Base-by-base conservation (phyloP, 1,284 basidiomycete species). In the Ustilago nuda region DNA sequence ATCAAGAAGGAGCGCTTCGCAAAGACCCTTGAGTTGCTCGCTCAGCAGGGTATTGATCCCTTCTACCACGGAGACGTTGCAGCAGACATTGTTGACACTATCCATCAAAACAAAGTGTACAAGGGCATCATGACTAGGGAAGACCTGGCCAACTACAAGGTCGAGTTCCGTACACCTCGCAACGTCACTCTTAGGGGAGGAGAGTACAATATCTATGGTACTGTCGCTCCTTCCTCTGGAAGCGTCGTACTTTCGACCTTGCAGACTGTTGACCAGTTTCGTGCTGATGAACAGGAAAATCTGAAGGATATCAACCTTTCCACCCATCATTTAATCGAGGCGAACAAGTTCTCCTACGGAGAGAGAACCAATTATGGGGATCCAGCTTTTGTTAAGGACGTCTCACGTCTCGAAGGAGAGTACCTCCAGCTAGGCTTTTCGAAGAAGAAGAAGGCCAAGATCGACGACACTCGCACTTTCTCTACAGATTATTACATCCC, bases 331-430 rank as follows among this genome's bases (percentile, higher is more conserved):
- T 80, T 87, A 32, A 80, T 87, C 59, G 87, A 88, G 69, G 85
- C 87, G 4, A 86, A 79, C 65, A 84, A 86, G 69, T 87, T 87
- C 58, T 81, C 84, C 6, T 88, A 87, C 56, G 87, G 86, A 5
- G 85, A 88, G 69, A 81, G 87, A 48, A 82, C 86, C 9, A 80
- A 76, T 3, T 82, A 85, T 35, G 87, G 86, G 17, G 88, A 88
- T 62, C 87, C 87, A 0, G 84, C 82, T 2, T 88, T 86, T 73
- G 83, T 86, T 1, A 58, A 76, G 19, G 87, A 87, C 58, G 87
- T 88, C n/a, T 78, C 84, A 0, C 54, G 58, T 2, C 80, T 87
- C 19, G 84, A 88, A 61, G 50, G 78, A 8, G 72, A 81, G 30
- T 86, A 85, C 63, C 79, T 88, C 11, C 78, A 81, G 19, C 77